These are phyloP conservation scores for Alternaria consortialis DNA, from an alignment of 2,329 filamentous ascomycete genomes.

Conservation along the genomic window DNA sequence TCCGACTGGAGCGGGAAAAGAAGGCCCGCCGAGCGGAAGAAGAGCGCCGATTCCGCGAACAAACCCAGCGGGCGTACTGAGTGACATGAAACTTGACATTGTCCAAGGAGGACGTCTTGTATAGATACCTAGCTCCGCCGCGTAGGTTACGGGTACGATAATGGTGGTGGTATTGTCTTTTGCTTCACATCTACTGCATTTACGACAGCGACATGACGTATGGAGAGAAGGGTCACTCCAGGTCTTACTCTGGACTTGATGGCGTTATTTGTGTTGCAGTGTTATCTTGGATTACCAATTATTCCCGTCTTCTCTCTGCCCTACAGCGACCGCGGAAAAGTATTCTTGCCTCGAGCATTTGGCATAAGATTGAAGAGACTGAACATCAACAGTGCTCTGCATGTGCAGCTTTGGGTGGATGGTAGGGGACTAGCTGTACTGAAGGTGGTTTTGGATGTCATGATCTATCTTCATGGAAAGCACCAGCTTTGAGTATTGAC, in stretches of 20 bases:
- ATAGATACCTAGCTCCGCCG: conserved; percentile 21
- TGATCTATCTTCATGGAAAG: conserved; percentile 7
- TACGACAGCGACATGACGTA: conserved; percentile 52
- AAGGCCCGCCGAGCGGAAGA: conserved; percentile 46
- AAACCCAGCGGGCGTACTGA: conserved; percentile 33
- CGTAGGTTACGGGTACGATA: conserved; percentile 13
- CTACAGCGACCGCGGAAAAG: conserved; percentile 9
- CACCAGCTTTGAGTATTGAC: conserved; percentile 8
- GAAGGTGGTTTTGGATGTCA: conserved; percentile 5
- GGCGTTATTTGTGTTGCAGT: conserved; percentile 40
- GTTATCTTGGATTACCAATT: conserved; percentile 42
- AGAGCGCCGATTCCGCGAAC: conserved; percentile 41
- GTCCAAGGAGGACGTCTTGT: conserved; percentile 19
- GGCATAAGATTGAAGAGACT: conserved; percentile 11
- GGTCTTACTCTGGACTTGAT: conserved; percentile 34
- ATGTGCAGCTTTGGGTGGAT: conserved; percentile 7
- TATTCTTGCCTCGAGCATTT: conserved; percentile 7
- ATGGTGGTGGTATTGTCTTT: conserved; percentile 22
- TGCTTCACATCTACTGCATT: conserved; percentile 51
- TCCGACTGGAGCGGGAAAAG: conserved; percentile 58
- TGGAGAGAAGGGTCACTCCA: conserved; percentile 32
- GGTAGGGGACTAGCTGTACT: conserved; percentile 6
- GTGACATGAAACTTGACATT: conserved; percentile 11
- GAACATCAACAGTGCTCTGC: conserved; percentile 14
- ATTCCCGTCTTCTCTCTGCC: conserved; percentile 24